Percentiles rank a stretch among this genome's conserved stretches.
phyloP scores from a whole-genome alignment of 1,284 basidiomycete species.

The Sparassis latifolia region DNA sequence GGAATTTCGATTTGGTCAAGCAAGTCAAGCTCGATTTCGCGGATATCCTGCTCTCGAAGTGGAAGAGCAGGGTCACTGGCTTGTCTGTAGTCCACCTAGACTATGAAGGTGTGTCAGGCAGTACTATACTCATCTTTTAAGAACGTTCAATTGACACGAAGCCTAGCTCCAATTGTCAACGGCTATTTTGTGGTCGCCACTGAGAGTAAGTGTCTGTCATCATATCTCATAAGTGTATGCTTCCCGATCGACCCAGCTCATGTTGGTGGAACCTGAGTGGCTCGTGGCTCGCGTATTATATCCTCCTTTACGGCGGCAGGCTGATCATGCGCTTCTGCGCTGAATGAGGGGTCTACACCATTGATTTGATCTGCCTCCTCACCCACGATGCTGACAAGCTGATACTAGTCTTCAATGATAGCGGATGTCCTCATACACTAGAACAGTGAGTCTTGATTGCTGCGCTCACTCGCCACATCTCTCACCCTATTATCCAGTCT shows the following conservation, averaged over 20 bases:
- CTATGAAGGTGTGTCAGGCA: constrained; percentile 63
- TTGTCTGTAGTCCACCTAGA: constrained; percentile 77
- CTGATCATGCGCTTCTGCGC: too few species aligned
- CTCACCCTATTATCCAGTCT: constrained; percentile 39
- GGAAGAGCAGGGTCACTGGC: constrained; percentile 76
- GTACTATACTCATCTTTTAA: not conserved
- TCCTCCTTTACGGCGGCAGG: too few species aligned
- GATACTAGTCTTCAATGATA: constrained; percentile 79
- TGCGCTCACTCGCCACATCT: not conserved
- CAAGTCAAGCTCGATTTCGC: constrained; percentile 68
- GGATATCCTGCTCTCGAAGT: constrained; percentile 76
- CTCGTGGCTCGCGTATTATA: too few species aligned
- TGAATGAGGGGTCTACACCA: too few species aligned
- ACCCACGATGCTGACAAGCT: not conserved
- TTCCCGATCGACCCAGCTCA: too few species aligned
- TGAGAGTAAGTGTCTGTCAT: constrained; percentile 60
- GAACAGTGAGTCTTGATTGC: constrained; percentile 63
- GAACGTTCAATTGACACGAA: constrained; percentile 5
- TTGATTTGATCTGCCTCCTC: too few species aligned
- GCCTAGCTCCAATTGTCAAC: constrained; percentile 79
- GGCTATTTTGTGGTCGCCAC: constrained; percentile 91
- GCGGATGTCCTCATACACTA: constrained; percentile 89
- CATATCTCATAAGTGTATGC: too few species aligned
- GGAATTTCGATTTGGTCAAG: constrained; percentile 78
- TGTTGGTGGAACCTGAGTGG: too few species aligned